Conservation (phyloP, 1,139 yeast species). For the Zygosaccharomyces pseudobailii region DNA sequence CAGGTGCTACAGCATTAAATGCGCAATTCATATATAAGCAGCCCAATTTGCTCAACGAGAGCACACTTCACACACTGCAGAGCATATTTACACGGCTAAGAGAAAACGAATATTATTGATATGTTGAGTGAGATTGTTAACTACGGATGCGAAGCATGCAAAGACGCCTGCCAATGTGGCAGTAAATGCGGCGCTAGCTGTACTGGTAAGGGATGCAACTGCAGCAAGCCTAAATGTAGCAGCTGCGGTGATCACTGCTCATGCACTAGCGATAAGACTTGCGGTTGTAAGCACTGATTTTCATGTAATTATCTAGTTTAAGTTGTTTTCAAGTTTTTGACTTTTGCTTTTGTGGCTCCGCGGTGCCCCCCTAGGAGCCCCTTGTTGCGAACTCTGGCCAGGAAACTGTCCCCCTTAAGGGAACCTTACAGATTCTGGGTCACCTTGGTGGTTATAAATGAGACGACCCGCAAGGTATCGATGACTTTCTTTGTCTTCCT, state of each 20-base stretch:
- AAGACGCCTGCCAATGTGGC: slow-evolving; percentile 8
- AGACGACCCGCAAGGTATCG: not conserved
- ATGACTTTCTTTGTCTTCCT: not conserved
- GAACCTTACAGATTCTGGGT: not conserved
- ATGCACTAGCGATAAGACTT: not conserved
- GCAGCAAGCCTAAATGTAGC: slow-evolving; percentile 5
- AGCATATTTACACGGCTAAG: not conserved
- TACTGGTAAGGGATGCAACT: slow-evolving; percentile 8
- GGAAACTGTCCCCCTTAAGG: too few relatives aligned
- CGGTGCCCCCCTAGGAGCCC: not conserved
- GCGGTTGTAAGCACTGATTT: not conserved
- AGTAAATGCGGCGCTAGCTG: slow-evolving; percentile 7
- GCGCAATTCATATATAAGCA: not conserved
- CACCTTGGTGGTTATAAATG: not conserved
- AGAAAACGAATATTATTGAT: not conserved
- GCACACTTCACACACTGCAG: not conserved
- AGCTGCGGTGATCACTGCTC: slow-evolving; percentile 4
- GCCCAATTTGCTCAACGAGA: not conserved
- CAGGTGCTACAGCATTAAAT: not conserved
- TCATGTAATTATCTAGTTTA: not conserved
- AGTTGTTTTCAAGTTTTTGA: not conserved
- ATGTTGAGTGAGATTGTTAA: slow-evolving; percentile 3
- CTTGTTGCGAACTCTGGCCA: not conserved
- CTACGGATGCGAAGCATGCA: slow-evolving; percentile 2
- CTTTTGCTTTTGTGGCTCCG: not conserved